A percentile compares a stretch with the other conserved stretches of the same genome.
Conservation (phyloP, 208 protist genomes). For the Lotmaria passim region DNA sequence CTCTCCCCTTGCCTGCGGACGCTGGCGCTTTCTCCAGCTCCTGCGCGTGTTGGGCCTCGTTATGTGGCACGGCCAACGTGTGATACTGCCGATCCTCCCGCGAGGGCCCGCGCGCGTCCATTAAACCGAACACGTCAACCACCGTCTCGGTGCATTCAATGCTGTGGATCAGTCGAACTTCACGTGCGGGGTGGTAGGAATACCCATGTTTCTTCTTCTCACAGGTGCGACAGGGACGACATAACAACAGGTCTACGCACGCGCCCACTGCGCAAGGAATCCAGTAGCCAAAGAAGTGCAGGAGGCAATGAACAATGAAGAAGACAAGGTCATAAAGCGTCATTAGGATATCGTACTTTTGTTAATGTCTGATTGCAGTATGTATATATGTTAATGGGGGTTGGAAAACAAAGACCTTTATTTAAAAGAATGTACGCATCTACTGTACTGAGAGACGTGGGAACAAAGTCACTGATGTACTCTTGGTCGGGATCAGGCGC, state of each 20-base stretch:
- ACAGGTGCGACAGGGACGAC: conserved; percentile 24
- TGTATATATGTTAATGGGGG: not conserved
- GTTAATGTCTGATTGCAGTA: not conserved
- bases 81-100: conserved; percentile 48
- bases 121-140: conserved; percentile 45
- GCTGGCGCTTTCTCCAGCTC: not conserved
- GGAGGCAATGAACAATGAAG: conserved; percentile 45
- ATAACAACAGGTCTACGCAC: conserved; percentile 30
- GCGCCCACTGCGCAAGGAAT: conserved; percentile 27
- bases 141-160: conserved; percentile 14
- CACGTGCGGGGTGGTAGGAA: conserved; percentile 31
- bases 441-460: not conserved
- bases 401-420: conserved; percentile 14
- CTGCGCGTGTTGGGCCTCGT: not conserved
- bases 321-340: conserved; percentile 26
- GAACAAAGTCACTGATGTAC: not conserved
- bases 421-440: not conserved
- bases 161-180: conserved; percentile 45
- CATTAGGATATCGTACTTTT: conserved; percentile 1
- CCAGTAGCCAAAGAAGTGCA: conserved; percentile 48
- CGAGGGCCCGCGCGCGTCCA: conserved; percentile 25
- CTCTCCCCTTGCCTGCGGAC: not conserved
- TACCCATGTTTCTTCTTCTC: conserved; percentile 24
- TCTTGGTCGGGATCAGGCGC: not conserved
- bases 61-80: not conserved